Percentiles rank a stretch among this genome's conserved stretches.
phyloP scores from a whole-genome alignment of 2,329 filamentous ascomycete species.

The Fusarium irregulare region DNA sequence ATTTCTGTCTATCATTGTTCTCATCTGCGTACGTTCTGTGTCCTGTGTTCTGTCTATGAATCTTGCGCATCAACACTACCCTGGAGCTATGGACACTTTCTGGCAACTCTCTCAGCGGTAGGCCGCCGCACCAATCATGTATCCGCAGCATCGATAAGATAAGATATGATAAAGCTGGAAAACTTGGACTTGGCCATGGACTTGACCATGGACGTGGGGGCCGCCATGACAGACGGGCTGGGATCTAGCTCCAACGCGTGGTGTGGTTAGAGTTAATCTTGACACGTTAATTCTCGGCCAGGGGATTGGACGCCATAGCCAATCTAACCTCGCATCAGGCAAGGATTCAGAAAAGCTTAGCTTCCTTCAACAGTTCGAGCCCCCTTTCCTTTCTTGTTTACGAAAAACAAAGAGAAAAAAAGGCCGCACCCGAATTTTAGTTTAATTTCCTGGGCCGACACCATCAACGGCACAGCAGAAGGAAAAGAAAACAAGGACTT shows the following conservation, averaged over 20 bases:
- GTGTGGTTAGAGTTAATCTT: conserved; percentile 20
- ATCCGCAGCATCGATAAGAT: not conserved
- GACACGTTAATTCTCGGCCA: conserved; percentile 19
- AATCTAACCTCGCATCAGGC: conserved; percentile 9
- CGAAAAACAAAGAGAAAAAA: not conserved
- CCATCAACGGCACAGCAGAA: conserved; percentile 3
- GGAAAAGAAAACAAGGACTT: not conserved
- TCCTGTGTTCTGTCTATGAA: not conserved
- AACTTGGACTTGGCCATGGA: not conserved
- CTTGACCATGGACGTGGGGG: conserved; percentile 4
- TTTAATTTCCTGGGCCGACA: conserved; percentile 4
- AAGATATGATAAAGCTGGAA: not conserved
- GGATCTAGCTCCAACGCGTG: not conserved
- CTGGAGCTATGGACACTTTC: not conserved
- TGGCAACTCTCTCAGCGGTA: not conserved
- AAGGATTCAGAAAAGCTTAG: conserved; percentile 22
- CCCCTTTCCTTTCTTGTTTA: conserved; percentile 3
- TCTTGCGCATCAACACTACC: not conserved
- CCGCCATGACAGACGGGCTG: conserved; percentile 6
- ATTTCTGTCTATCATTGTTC: not conserved
- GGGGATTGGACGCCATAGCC: conserved; percentile 2
- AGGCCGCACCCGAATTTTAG: not conserved
- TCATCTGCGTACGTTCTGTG: not conserved
- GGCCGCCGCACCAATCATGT: not conserved
- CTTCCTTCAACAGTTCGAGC: not conserved